Percentiles rank a stretch among this genome's conserved stretches.
Evolutionary conservation across 768 basidiomycete species (phyloP).

Genomic region (Dacryopinax primogenitus): DNA sequence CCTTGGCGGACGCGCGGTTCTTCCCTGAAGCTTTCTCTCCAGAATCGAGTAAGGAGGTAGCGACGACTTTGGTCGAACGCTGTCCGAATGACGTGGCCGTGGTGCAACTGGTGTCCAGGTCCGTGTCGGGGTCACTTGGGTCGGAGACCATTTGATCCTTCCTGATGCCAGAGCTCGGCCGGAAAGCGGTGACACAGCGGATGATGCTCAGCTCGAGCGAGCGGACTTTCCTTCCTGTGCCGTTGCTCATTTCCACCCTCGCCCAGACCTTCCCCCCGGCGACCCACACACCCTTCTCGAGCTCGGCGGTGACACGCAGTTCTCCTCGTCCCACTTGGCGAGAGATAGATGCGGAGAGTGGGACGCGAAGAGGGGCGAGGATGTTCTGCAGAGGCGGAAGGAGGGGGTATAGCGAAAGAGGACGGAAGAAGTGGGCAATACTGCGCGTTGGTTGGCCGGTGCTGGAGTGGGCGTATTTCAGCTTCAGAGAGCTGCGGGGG

Average conservation of each 20-base stretch:
- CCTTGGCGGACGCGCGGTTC: background rate
- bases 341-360: background rate
- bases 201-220: background rate
- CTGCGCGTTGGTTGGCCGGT: background rate
- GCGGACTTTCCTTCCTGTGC: background rate
- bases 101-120: no score
- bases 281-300: background rate
- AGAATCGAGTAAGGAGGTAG: background rate
- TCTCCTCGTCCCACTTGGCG: background rate
- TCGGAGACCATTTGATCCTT: background rate
- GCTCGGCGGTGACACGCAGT: background rate
- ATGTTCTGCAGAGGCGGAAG: background rate
- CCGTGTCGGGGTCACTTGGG: background rate
- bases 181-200: background rate
- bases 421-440: slow-evolving; percentile 1
- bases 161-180: background rate
- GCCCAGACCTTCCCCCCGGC: background rate
- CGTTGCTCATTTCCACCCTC: background rate
- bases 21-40: background rate
- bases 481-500: background rate
- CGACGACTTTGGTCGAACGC: background rate
- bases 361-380: background rate
- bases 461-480: background rate
- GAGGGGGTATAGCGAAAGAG: background rate
- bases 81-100: no score